A percentile compares a stretch with the other conserved stretches of the same genome.
phyloP scores from a whole-genome alignment of 2,329 filamentous ascomycete species.

The Helminthosporium solani region DNA sequence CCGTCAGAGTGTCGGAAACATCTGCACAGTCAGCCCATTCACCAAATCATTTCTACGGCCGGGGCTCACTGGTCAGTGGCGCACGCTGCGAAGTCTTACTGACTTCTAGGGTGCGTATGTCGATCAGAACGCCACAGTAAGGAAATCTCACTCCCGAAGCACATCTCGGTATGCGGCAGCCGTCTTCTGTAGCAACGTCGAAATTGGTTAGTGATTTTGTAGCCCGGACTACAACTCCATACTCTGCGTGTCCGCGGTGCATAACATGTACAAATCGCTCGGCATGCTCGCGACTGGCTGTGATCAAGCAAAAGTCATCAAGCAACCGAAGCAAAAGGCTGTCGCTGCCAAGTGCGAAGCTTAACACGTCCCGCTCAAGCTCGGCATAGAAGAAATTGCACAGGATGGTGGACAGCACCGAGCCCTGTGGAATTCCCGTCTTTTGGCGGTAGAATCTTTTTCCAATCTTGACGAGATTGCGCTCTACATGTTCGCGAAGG shows the following conservation, averaged over 20 bases:
- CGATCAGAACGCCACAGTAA: conserved; percentile 81
- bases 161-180: conserved; percentile 39
- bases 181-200: conserved; percentile 60
- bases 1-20: conserved; percentile 71
- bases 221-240: conserved; percentile 75
- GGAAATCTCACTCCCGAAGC: conserved; percentile 63
- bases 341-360: conserved; percentile 62
- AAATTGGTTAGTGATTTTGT: conserved; percentile 87
- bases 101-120: conserved; percentile 73
- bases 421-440: conserved; percentile 89
- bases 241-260: conserved; percentile 74
- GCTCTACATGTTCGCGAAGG: conserved; percentile 74
- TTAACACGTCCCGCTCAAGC: conserved; percentile 69
- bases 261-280: conserved; percentile 73
- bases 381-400: conserved; percentile 97
- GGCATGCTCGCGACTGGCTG: conserved; percentile 66
- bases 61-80: conserved; percentile 52
- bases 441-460: conserved; percentile 87
- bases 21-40: conserved; percentile 37
- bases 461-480: conserved; percentile 84
- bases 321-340: conserved; percentile 78
- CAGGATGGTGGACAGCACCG: conserved; percentile 78
- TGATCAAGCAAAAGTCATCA: conserved; percentile 92
- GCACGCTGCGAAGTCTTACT: conserved; percentile 63
- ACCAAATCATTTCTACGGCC: conserved; percentile 1